Percentiles rank a stretch among this genome's conserved stretches.
These are phyloP conservation scores for Pleomassaria siparia DNA, from an alignment of 2,329 filamentous ascomycete genomes.

Conservation along the genomic window DNA sequence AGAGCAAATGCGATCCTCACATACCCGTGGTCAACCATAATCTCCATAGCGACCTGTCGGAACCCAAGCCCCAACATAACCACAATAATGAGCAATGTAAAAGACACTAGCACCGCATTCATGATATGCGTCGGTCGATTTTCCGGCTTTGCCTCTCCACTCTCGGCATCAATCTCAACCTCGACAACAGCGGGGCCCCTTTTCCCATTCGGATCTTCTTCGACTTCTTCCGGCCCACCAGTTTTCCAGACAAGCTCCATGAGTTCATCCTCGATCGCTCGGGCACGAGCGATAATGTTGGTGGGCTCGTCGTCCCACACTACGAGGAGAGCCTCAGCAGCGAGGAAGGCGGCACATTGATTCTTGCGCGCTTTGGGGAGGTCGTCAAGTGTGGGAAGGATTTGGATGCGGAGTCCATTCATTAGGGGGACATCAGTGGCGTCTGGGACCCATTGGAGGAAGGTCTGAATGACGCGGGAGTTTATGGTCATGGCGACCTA, in stretches of 20 bases:
- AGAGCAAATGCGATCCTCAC: slow-evolving; percentile 65
- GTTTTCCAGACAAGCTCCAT: slow-evolving; percentile 76
- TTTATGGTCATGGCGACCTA: slow-evolving; percentile 80
- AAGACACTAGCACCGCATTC: slow-evolving; percentile 68
- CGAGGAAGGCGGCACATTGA: slow-evolving; percentile 77
- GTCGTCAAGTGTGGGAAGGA: slow-evolving; percentile 71
- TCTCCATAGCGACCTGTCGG: slow-evolving; percentile 68
- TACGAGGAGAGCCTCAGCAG: slow-evolving; percentile 68
- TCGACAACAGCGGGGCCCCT: slow-evolving; percentile 52
- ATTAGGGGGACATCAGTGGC: slow-evolving; percentile 74
- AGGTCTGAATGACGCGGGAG: slow-evolving; percentile 76
- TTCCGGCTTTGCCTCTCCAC: slow-evolving; percentile 65
- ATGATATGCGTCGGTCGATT: slow-evolving; percentile 67
- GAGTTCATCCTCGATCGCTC: slow-evolving; percentile 71
- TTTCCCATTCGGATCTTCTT: slow-evolving; percentile 49
- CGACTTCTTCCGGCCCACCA: slow-evolving; percentile 55
- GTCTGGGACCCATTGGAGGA: slow-evolving; percentile 71
- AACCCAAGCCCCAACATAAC: slow-evolving; percentile 69
- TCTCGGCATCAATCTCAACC: slow-evolving; percentile 70
- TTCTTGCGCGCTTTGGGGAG: slow-evolving; percentile 71
- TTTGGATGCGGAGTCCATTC: slow-evolving; percentile 76
- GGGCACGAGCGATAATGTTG: slow-evolving; percentile 67
- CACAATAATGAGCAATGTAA: slow-evolving; percentile 67
- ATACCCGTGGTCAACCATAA: slow-evolving; percentile 64
- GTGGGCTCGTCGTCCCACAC: slow-evolving; percentile 79